phyloP scores from a whole-genome alignment of 345 rosid genomes.

The Sapria himalayana region DNA sequence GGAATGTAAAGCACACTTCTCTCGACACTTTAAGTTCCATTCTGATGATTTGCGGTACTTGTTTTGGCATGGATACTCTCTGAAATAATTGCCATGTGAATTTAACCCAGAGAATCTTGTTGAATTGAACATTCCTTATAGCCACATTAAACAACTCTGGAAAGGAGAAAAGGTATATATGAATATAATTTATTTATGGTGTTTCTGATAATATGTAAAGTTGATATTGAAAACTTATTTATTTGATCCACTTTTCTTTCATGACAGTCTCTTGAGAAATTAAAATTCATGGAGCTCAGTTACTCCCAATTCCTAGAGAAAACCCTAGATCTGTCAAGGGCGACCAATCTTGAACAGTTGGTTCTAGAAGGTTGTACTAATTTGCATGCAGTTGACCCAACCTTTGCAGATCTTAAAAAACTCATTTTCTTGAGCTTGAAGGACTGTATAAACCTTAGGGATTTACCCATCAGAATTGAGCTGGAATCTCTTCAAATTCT shows the following conservation, averaged over 20 bases:
- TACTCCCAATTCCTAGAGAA: conserved; percentile 1
- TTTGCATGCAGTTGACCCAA: conserved; percentile 8
- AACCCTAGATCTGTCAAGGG: conserved; percentile 4
- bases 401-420: conserved; percentile 7
- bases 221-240: not conserved
- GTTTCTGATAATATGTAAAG: not conserved
- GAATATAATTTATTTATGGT: not conserved
- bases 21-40: too few relatives aligned
- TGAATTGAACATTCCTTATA: conserved; percentile 5
- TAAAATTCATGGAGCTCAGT: conserved; percentile 1
- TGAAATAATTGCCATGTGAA: not conserved
- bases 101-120: conserved; percentile 7
- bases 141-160: conserved; percentile 4
- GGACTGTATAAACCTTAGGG: conserved; percentile 10
- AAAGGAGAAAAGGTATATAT: not conserved
- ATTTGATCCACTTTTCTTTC: not conserved
- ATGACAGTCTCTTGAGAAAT: not conserved
- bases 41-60: conserved; percentile 3
- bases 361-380: conserved; percentile 6
- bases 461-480: conserved; percentile 7
- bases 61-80: conserved; percentile 6
- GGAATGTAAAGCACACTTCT: too few relatives aligned
- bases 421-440: conserved; percentile 9
- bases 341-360: conserved; percentile 7
- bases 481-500: conserved; percentile 7